These are phyloP conservation scores for Acorus calamus DNA, from an alignment of 106 monocot species.

Conservation along the genomic window DNA sequence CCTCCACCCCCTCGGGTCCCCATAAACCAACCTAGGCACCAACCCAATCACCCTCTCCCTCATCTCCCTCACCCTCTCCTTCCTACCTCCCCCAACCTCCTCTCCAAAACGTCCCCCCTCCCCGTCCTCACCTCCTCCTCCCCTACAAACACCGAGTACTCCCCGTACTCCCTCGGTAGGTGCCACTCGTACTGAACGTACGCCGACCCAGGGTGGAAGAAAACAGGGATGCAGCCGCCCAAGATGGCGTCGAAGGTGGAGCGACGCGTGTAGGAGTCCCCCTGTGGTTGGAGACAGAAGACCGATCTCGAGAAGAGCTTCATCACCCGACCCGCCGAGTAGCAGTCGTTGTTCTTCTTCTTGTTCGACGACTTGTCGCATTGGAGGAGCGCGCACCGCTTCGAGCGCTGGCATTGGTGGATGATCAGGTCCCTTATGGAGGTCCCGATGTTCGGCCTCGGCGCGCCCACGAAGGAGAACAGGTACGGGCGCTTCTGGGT, in stretches of 20 bases:
- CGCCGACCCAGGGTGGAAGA: slow-evolving; percentile 52
- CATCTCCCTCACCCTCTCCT: too few relatives aligned
- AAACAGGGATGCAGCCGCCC: slow-evolving; percentile 66
- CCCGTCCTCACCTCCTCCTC: slow-evolving; percentile 48
- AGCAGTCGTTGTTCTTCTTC: slow-evolving; percentile 7
- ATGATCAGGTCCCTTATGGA: slow-evolving; percentile 23
- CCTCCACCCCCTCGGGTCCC: too few relatives aligned
- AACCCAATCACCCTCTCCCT: too few relatives aligned
- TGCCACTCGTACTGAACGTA: slow-evolving; percentile 62
- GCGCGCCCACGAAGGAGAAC: slow-evolving; percentile 44
- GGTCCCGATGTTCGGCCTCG: slow-evolving; percentile 16
- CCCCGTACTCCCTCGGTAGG: slow-evolving; percentile 24
- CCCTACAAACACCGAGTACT: slow-evolving; percentile 52
- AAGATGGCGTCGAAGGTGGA: slow-evolving; percentile 59
- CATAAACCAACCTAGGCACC: too few relatives aligned
- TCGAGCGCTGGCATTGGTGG: slow-evolving; percentile 18
- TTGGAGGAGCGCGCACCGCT: slow-evolving; percentile 19
- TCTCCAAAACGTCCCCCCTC: slow-evolving; percentile 7
- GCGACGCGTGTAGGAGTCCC: slow-evolving; percentile 58
- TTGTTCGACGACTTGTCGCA: slow-evolving; percentile 11
- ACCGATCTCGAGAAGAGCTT: slow-evolving; percentile 25
- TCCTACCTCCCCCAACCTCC: too few relatives aligned
- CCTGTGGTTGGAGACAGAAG: slow-evolving; percentile 61
- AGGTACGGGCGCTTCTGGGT: slow-evolving; percentile 17
- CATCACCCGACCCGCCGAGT: slow-evolving; percentile 44